Evolutionary conservation across 148 eudicot genomes (phyloP).

Genomic region (Chenopodium album): DNA sequence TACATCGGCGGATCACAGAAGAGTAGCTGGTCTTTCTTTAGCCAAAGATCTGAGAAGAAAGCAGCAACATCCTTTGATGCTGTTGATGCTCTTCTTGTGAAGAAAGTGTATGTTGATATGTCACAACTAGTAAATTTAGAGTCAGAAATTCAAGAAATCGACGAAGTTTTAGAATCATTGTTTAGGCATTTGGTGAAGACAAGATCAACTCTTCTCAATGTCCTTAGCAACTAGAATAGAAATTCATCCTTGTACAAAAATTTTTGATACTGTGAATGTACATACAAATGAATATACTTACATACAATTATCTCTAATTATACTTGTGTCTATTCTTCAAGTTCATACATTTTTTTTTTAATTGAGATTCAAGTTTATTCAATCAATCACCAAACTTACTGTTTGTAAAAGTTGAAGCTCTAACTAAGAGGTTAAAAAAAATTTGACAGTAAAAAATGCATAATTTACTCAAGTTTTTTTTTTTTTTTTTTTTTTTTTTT

Average conservation of each 20-base stretch:
- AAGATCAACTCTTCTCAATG: conserved; percentile 44
- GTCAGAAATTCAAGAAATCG: conserved; percentile 31
- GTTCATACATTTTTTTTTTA: background rate
- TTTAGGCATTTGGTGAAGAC: conserved; percentile 41
- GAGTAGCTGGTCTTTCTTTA: conserved; percentile 19
- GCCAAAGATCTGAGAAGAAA: background rate
- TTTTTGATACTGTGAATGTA: background rate
- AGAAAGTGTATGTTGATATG: background rate
- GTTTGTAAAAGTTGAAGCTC: too few relatives aligned
- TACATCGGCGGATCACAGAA: background rate
- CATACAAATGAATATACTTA: background rate
- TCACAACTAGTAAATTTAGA: conserved; percentile 22
- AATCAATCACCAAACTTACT: background rate
- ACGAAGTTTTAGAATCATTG: conserved; percentile 36
- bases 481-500: too few relatives aligned
- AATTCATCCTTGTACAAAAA: background rate
- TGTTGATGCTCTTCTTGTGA: conserved; percentile 14
- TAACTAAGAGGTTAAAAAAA: too few relatives aligned
- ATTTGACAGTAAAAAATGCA: background rate
- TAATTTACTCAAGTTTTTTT: background rate
- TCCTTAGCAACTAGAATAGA: conserved; percentile 35
- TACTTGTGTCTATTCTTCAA: background rate
- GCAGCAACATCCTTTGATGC: conserved; percentile 14
- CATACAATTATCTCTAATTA: background rate
- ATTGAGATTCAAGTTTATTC: background rate